Percentiles rank a stretch among this genome's conserved stretches.
These are phyloP conservation scores for Auricularia sp. DNA, from an alignment of 768 basidiomycete species.

Conservation along the genomic window DNA sequence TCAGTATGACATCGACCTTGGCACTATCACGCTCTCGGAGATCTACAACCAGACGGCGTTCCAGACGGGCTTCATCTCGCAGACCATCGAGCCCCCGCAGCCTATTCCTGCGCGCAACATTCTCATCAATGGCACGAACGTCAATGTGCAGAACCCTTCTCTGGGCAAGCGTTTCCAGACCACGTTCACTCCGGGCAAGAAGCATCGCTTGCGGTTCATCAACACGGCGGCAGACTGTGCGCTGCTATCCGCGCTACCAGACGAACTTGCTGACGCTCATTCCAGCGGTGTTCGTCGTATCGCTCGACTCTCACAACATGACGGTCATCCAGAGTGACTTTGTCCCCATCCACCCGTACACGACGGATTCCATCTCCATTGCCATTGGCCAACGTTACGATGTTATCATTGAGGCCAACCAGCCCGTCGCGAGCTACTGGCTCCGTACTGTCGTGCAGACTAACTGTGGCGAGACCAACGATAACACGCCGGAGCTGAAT, in stretches of 20 bases:
- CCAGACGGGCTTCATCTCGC: background rate
- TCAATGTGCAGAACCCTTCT: background rate
- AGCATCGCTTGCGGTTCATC: background rate
- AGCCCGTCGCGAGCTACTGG: background rate
- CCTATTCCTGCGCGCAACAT: background rate
- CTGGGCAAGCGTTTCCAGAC: background rate
- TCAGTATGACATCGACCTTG: constrained; percentile 53
- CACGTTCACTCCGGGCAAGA: background rate
- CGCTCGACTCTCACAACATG: background rate
- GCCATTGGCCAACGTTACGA: background rate
- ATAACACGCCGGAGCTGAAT: background rate
- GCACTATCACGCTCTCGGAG: constrained; percentile 78
- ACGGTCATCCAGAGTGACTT: background rate
- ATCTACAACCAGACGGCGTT: constrained; percentile 40
- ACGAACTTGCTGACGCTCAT: background rate
- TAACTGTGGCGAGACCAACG: background rate
- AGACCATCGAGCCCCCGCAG: background rate
- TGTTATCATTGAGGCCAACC: background rate
- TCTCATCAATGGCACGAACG: constrained; percentile 1
- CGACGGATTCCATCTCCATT: background rate
- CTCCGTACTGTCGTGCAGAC: background rate
- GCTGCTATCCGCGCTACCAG: background rate
- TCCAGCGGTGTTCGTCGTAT: background rate
- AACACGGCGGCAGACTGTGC: background rate
- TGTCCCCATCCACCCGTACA: background rate